Evolutionary conservation across 2,329 filamentous ascomycete genomes (phyloP), one percentile per base, ranked within the genome.

Genomic region (Colletotrichum sojae): DNA sequence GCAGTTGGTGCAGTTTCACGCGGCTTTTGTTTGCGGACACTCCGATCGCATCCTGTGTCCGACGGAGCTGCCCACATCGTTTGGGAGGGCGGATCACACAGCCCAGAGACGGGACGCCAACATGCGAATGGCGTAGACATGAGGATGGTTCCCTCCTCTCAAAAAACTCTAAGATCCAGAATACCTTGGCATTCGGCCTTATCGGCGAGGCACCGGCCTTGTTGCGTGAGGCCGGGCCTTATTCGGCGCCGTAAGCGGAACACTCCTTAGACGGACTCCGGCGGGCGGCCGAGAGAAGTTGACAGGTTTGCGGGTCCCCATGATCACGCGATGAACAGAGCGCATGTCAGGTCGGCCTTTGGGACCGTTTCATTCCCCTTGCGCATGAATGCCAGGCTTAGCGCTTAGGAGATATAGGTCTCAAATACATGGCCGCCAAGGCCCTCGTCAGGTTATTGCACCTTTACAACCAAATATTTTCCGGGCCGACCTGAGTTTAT

Each of bases 381-480:
- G n/a, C 22, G 53, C 46, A 52, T 45, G 31, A 64, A 52, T 13
- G 36, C 16, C 61, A 10, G 10, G 45, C 53, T 52, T 52, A 58
- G 57, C 20, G 15, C 53, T 27, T 43, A 16, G 46, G 46, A 15
- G 6, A 57, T 52, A 46, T 31, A n/a, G 45, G 53, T 58, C 22
- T 22, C 53, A 43, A 13, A 51, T 64, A 64, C 53, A 52, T 45
- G 12, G 43, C 20, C 15, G 45, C 31, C 31, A 57, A 52, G 45
- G 20, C 49, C 20, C 53, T 5, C 13, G 43, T 43, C 45, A 31
- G 46, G 18, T 52, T 27, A 10, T 18, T n/a, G 46, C 18, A 27
- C 8, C 27, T 16, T 22, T 43, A 20, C 25, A 36, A 15, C 20
- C 27, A 18, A 31, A 22, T 39, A 40, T 43, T 63, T 45, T 45